Conservation (phyloP, 1,284 basidiomycete genomes). For the Trichosporon ovoides region DNA sequence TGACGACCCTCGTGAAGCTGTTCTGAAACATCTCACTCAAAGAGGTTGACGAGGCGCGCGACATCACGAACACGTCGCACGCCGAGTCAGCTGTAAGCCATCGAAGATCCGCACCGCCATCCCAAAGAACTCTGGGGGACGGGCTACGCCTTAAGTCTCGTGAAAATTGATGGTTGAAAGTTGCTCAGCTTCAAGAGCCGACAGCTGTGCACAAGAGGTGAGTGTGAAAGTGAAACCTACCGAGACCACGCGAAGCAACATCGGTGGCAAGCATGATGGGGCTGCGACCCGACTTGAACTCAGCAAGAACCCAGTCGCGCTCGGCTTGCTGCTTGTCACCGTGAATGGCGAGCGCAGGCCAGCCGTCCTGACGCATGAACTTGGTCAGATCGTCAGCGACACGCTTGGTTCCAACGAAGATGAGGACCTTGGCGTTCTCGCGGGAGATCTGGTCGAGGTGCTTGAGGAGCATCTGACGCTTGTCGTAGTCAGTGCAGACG, state of each 20-base stretch:
- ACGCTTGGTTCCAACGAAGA: conserved; percentile 96
- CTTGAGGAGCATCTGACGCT: conserved; percentile 91
- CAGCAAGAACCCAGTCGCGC: conserved; percentile 96
- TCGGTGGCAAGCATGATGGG: conserved; percentile 98
- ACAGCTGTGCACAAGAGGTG: conserved; percentile 30
- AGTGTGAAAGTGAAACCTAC: conserved; percentile 61
- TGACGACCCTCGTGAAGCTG: conserved; percentile 12
- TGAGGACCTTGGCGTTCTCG: conserved; percentile 97
- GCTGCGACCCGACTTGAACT: conserved; percentile 96
- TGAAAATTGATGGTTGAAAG: conserved; percentile 7
- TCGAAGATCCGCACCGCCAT: conserved; percentile 13
- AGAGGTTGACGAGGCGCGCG: not conserved
- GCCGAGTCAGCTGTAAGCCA: conserved; percentile 12
- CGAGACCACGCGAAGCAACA: conserved; percentile 97
- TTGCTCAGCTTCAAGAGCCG: conserved; percentile 19
- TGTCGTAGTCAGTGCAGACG: conserved; percentile 97
- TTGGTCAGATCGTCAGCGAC: conserved; percentile 98
- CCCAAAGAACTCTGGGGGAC: not conserved
- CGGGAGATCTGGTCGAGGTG: conserved; percentile 94
- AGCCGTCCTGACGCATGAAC: conserved; percentile 92
- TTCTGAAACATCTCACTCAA: conserved; percentile 1
- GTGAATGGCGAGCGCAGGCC: conserved; percentile 97
- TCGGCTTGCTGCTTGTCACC: conserved; percentile 89
- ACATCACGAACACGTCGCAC: conserved; percentile 7
- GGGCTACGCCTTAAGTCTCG: conserved; percentile 2